Evolutionary conservation across 2,329 filamentous ascomycete species (phyloP).

Genomic region (Colletotrichum cordylinicola): DNA sequence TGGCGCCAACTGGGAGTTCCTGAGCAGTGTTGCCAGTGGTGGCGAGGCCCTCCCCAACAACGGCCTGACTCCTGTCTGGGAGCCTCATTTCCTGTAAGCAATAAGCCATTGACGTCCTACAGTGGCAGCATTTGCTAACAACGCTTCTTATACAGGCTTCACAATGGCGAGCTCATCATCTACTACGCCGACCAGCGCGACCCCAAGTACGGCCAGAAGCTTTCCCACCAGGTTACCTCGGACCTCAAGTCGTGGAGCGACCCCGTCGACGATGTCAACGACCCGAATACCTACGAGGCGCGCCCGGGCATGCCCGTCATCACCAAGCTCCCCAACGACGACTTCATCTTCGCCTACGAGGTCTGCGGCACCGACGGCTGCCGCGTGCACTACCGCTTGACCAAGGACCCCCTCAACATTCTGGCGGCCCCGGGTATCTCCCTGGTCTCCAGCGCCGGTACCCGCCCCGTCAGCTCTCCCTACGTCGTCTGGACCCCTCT

Average conservation of each 20-base stretch:
- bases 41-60: constrained; percentile 67
- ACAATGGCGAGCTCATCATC: constrained; percentile 64
- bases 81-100: constrained; percentile 66
- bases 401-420: constrained; percentile 42
- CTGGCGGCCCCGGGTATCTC: constrained; percentile 32
- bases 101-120: fast-evolving
- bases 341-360: constrained; percentile 71
- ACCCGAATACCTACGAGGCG: constrained; percentile 59
- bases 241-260: constrained; percentile 65
- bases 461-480: constrained; percentile 39
- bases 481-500: constrained; percentile 51
- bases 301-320: constrained; percentile 74
- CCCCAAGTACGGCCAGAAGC: constrained; percentile 69
- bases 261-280: constrained; percentile 65
- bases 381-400: constrained; percentile 51
- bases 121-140: not conserved
- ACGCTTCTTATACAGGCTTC: constrained; percentile 41
- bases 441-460: constrained; percentile 35
- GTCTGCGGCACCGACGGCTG: constrained; percentile 55
- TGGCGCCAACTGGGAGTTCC: constrained; percentile 70
- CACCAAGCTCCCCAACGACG: constrained; percentile 59
- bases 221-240: constrained; percentile 66
- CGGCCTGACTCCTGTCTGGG: constrained; percentile 74
- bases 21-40: constrained; percentile 68
- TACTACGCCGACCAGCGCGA: constrained; percentile 79